phyloP scores from a whole-genome alignment of 2,329 filamentous ascomycete genomes.

The Exophiala viscosa region DNA sequence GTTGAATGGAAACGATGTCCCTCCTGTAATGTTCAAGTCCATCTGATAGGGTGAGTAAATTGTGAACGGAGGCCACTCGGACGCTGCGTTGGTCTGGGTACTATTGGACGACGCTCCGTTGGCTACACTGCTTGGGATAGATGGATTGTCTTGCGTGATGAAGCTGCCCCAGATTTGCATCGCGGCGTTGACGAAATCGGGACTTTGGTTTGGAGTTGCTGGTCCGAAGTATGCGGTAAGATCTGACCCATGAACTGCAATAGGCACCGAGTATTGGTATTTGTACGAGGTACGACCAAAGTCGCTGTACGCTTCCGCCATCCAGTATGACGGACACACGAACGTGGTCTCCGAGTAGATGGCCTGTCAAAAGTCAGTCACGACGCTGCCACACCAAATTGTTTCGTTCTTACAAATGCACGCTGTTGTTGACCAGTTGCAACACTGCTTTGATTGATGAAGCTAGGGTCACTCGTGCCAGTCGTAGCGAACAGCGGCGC shows the following conservation, averaged over 20 bases:
- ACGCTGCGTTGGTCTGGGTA: conserved; percentile 8
- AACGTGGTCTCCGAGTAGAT: conserved; percentile 55
- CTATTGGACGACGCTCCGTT: conserved; percentile 28
- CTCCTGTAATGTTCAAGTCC: conserved; percentile 47
- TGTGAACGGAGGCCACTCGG: conserved; percentile 37
- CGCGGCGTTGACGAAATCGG: conserved; percentile 38
- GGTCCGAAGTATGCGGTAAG: conserved; percentile 26
- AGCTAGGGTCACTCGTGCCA: conserved; percentile 41
- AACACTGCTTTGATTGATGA: conserved; percentile 48
- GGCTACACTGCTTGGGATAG: conserved; percentile 34
- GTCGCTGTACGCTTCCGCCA: conserved; percentile 48
- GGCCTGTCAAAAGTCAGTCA: conserved; percentile 31
- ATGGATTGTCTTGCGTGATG: conserved; percentile 40
- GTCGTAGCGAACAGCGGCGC: conserved; percentile 37
- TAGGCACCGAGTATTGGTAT: conserved; percentile 52
- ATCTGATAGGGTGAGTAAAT: conserved; percentile 36
- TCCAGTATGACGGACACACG: conserved; percentile 53
- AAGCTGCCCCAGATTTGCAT: conserved; percentile 48
- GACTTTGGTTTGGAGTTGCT: conserved; percentile 23
- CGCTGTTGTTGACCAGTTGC: conserved; percentile 55
- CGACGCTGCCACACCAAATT: neutral
- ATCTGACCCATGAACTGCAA: conserved; percentile 52
- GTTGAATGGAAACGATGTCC: conserved; percentile 22
- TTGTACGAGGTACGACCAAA: conserved; percentile 49
- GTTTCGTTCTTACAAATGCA: conserved; percentile 29